Evolutionary conservation across 1,139 yeast species (phyloP), one percentile per base, ranked within the genome.

Genomic region (Zhuliangozyma parablackwelliae): DNA sequence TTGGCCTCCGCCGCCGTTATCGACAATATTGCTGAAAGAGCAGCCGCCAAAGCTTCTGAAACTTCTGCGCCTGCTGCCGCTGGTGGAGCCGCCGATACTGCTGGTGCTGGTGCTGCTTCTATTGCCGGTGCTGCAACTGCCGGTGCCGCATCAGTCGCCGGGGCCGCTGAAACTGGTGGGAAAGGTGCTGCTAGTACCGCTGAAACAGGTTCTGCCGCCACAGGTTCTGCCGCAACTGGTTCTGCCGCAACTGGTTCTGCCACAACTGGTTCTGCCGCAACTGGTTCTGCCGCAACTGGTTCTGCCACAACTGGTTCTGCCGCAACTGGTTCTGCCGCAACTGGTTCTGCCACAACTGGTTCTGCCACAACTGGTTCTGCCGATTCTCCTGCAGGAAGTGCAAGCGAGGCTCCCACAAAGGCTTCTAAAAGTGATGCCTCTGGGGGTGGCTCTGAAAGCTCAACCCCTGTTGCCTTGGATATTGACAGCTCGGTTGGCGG

Each of bases 1-100:
- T 11, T 30, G 10, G 32, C 38, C 13, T 20, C 12, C 16, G 32
- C 32, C 27, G 27, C 31, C 16, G 32, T 9, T 26, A n/a, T 11
- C 16, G 26, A 33, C 36, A 11, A 38, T 5, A 13, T 36, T 31
- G 29, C 40, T 10, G 42, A 31, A 30, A 36, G 32, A 23, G 40
- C 30, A 3, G 21, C 34, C 32, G 33, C 13, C n/a, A 21, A 3
- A 20, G 26, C 11, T 21, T 12, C 30, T 11, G 36, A 32, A 30
- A 30, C 25, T n/a, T 16, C 6, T 21, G 26, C 9, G 10, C 13
- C 30, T 11, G 33, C 31, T 8, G 29, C 38, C 12, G 34, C 28
- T 11, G 38, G 30, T 6, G 36, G 24, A 20, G 36, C 31, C n/a
- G 29, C 28, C 13, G 37, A 33, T 24, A 31, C 31, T 10, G 39